Evolutionary conservation across 345 rosid genomes (phyloP), one percentile per base, ranked within the genome.

Genomic region (Salix suchowensis): DNA sequence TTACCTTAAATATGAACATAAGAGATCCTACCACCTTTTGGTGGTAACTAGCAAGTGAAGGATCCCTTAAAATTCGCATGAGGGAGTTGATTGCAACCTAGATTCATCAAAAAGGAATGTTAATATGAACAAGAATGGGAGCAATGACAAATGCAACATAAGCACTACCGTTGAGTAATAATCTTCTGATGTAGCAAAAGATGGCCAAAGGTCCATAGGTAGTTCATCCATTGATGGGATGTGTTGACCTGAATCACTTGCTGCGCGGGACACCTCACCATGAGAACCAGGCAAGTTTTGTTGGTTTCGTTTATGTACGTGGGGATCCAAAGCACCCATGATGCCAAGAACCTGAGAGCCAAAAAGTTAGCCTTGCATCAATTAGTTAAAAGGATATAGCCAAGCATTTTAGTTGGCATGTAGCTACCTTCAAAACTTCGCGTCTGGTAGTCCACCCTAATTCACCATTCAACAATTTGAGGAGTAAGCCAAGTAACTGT

Each of bases 301-400:
- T 78, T 96, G 99, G 85, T 94, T 96, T 78, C 90, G 86, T 84
- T 96, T 96, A 81, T 94, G 97, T 23, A 78, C 88, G 86, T 92
- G 97, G 62, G 99, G 99, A 92, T 96, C 99, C 81, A 96, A 82
- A 81, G 99, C 99, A 73, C 97, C 99, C 95, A 96, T 92, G 77
- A 96, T 96, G 74, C 99, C 99, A 75, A 96, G 97, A 65, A 96
- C 99, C 99, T 96, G 88, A 78, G 24, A 77, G 71, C 72, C 55
- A 77, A 54, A 77, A 58, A 46, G 68, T 50, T 72, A n/a, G 62
- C 81, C 72, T 78, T 77, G 80, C 79, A 82, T 76, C 73, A 78
- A 78, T 62, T 65, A 65, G 77, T 68, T 46, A 50, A 40, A 7
- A 76, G 9, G 18, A 77, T 40, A 79, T 67, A 73, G 70, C 73